A percentile compares a stretch with the other conserved stretches of the same genome.
Evolutionary conservation across 345 rosid species (phyloP).

Genomic region (Aquilaria yunnanensis): DNA sequence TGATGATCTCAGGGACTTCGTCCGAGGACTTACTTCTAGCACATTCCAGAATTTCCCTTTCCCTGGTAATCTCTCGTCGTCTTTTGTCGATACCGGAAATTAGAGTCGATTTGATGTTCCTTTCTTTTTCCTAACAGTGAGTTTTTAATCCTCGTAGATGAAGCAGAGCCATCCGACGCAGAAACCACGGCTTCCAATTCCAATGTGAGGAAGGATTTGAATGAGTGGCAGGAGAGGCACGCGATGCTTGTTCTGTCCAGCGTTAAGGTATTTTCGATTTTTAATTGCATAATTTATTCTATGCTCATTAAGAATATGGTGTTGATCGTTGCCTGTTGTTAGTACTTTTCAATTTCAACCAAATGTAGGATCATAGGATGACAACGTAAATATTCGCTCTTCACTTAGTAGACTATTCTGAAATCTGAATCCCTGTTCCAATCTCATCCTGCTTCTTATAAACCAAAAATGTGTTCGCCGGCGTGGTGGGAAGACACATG

Average conservation of each 20-base stretch:
- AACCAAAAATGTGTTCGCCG: too few species aligned
- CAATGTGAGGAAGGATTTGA: conserved; percentile 84
- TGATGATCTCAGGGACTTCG: conserved; percentile 77
- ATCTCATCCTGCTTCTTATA: too few species aligned
- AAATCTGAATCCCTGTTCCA: too few species aligned
- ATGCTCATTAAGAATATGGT: background rate
- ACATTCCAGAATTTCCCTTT: conserved; percentile 82
- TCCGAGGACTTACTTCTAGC: conserved; percentile 63
- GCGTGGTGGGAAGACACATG: too few species aligned
- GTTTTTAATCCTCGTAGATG: conserved; percentile 25
- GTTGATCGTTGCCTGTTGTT: too few species aligned
- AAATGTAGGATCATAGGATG: too few species aligned
- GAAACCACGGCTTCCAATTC: conserved; percentile 37
- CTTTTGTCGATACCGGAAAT: background rate
- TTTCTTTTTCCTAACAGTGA: background rate
- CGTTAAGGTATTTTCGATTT: conserved; percentile 53
- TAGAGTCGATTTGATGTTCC: background rate
- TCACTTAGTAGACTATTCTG: too few species aligned
- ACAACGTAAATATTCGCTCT: too few species aligned
- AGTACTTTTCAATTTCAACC: too few species aligned
- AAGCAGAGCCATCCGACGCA: conserved; percentile 35
- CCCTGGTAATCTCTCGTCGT: conserved; percentile 11
- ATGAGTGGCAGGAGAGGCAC: conserved; percentile 95
- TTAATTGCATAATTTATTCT: background rate
- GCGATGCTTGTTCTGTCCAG: conserved; percentile 87